Evolutionary conservation across 1,284 basidiomycete species (phyloP), one percentile per base, ranked within the genome.

Genomic region (Paramarasmius palmivorus): DNA sequence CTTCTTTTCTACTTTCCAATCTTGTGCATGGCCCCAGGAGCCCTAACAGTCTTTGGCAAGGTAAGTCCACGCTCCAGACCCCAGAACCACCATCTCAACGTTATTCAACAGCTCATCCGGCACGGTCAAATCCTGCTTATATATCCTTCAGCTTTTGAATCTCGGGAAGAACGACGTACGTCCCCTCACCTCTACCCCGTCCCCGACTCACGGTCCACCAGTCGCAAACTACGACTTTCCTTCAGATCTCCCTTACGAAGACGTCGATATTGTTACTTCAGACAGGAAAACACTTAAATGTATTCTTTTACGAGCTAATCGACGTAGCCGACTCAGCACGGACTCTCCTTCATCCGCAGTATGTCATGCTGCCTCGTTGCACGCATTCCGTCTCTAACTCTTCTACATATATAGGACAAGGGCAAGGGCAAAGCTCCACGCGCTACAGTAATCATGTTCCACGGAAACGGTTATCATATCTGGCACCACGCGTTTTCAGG

Each of bases 391-490:
- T 35, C 12, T 26, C 9, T 49, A 32, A 36, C 12, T 35, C 44
- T 35, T 25, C 34, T 41, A 22, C n/a, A n/a, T n/a, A n/a, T n/a
- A 35, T 52, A 19, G 20, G 4, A n/a, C 36, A 4, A 38, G 34
- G 17, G 10, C 48, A 15, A 38, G n/a, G 38, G 22, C 15, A 2
- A 25, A 14, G 26, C 10, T 14, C 36, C 64, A 46, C 57, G 59
- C 17, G 57, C 56, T 1, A 73, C 71, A 0, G 62, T 73, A 1
- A 62, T 75, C 17, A 63, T 75, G 57, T 77, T 76, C 38, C 74
- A 75, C 52, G 75, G 74, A n/a, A 76, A 76, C 52, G 69, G 63
- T 63, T 47, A 56, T 61, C 6, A 59, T 66, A 14, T 49, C 48
- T 23, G 54, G 57, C 49, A 53, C 37, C 54, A 59, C 37, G 37